Evolutionary conservation across 306 rosid species (phyloP).

Genomic region (Glycyrrhiza uralensis): DNA sequence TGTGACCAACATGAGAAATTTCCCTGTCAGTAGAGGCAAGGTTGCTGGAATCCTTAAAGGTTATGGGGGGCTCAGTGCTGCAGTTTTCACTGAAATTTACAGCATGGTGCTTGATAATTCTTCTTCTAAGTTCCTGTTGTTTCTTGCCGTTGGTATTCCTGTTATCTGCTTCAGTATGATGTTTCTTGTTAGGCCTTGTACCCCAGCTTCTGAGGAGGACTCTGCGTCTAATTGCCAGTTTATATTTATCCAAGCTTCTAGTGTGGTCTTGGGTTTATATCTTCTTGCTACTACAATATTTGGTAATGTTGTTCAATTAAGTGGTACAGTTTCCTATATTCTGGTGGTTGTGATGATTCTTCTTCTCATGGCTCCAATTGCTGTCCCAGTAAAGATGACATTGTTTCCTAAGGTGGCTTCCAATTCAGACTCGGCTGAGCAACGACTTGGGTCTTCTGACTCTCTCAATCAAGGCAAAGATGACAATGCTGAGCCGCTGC

Average conservation of each 20-base stretch:
- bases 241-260: constrained; percentile 51
- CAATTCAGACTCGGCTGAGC: constrained; percentile 25
- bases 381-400: constrained; percentile 80
- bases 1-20: constrained; percentile 84
- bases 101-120: constrained; percentile 56
- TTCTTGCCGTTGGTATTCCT: constrained; percentile 67
- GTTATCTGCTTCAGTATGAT: constrained; percentile 58
- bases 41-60: constrained; percentile 76
- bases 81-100: constrained; percentile 67
- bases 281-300: constrained; percentile 58
- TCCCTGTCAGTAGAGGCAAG: constrained; percentile 66
- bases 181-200: constrained; percentile 71
- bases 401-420: constrained; percentile 35
- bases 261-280: constrained; percentile 61
- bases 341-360: constrained; percentile 56
- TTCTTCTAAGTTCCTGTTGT: constrained; percentile 50
- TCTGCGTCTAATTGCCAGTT: constrained; percentile 50
- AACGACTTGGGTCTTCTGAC: constrained; percentile 39
- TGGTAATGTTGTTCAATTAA: constrained; percentile 34
- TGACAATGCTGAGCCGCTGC: constrained; percentile 48
- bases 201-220: constrained; percentile 61
- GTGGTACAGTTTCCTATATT: constrained; percentile 32
- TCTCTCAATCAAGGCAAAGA: constrained; percentile 30
- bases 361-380: constrained; percentile 70
- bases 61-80: constrained; percentile 73